Percentiles rank a stretch among this genome's conserved stretches.
These are phyloP conservation scores for Bipolaris gigantea DNA, from an alignment of 2,329 filamentous ascomycete species.

Conservation along the genomic window DNA sequence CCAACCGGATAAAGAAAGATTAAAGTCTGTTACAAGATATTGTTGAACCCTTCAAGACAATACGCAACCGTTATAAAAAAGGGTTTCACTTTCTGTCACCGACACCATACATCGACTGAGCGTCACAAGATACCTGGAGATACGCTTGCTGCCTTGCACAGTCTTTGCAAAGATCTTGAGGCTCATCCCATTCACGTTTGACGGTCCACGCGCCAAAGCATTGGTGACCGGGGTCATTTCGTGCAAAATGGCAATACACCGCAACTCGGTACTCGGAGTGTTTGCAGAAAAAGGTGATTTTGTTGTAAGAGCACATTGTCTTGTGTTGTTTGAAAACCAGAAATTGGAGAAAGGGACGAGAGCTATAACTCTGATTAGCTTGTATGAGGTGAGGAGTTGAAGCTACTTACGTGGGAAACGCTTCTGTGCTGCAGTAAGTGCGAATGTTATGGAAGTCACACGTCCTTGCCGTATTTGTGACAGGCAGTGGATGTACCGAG, in stretches of 20 bases:
- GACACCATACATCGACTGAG: background rate
- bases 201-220: slow-evolving; percentile 70
- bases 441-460: background rate
- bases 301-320: slow-evolving; percentile 71
- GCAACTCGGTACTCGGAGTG: slow-evolving; percentile 64
- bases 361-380: slow-evolving; percentile 2
- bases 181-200: slow-evolving; percentile 59
- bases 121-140: background rate
- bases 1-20: background rate
- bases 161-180: slow-evolving; percentile 20
- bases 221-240: slow-evolving; percentile 70
- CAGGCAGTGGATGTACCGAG: background rate
- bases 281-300: slow-evolving; percentile 66
- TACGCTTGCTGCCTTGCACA: slow-evolving; percentile 3
- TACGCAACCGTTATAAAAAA: background rate
- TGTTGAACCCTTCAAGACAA: background rate
- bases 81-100: background rate
- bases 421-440: background rate
- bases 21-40: background rate
- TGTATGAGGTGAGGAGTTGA: background rate
- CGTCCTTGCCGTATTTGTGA: background rate
- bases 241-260: slow-evolving; percentile 73
- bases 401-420: slow-evolving; percentile 1
- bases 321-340: background rate
- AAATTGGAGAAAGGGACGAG: background rate